Evolutionary conservation across 148 eudicot species (phyloP).

Genomic region (Drosera capensis): DNA sequence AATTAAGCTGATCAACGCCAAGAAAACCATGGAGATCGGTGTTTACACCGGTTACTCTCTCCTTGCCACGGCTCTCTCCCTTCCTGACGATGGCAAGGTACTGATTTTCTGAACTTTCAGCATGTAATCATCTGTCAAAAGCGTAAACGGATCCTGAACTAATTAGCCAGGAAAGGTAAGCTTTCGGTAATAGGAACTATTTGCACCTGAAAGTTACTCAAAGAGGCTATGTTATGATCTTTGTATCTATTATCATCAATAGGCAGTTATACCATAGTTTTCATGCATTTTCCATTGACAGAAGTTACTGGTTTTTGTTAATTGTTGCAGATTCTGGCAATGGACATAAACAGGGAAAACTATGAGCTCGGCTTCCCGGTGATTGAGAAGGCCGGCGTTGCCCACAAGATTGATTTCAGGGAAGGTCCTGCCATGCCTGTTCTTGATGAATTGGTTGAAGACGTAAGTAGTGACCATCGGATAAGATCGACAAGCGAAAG

Average conservation of each 20-base stretch:
- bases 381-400: constrained; percentile 52
- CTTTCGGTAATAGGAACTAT: too few relatives aligned
- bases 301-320: too few relatives aligned
- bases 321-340: constrained; percentile 47
- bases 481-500: too few relatives aligned
- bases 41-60: constrained; percentile 88
- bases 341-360: constrained; percentile 61
- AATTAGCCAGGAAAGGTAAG: too few relatives aligned
- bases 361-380: constrained; percentile 56
- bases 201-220: too few relatives aligned
- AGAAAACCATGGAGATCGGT: constrained; percentile 84
- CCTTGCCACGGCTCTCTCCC: constrained; percentile 90
- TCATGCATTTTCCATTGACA: too few relatives aligned
- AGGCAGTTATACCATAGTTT: too few relatives aligned
- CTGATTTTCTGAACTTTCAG: neutral
- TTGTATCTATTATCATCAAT: too few relatives aligned
- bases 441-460: constrained; percentile 40
- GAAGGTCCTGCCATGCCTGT: constrained; percentile 74
- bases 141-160: too few relatives aligned
- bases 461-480: constrained; percentile 31
- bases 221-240: too few relatives aligned
- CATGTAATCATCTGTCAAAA: too few relatives aligned
- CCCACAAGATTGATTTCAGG: constrained; percentile 54
- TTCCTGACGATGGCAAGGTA: constrained; percentile 88
- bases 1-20: constrained; percentile 64